These are phyloP conservation scores for Gossypium raimondii DNA, from an alignment of 345 rosid species.

Conservation along the genomic window DNA sequence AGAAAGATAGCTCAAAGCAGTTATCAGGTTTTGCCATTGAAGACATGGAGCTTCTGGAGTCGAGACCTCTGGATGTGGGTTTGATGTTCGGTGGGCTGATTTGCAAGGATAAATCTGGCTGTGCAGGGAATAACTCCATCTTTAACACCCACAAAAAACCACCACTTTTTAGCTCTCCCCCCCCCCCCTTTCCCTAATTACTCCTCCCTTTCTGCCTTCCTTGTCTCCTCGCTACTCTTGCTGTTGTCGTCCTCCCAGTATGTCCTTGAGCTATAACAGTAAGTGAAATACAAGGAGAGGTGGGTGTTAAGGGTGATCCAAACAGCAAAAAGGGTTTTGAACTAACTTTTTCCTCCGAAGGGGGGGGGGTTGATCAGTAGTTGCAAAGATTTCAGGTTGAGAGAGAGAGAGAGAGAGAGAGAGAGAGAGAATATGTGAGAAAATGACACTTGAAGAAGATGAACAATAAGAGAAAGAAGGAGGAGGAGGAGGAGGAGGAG, in stretches of 20 bases:
- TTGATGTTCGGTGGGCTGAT: slow-evolving; percentile 72
- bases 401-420: background rate
- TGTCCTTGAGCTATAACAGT: no score
- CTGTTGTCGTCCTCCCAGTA: background rate
- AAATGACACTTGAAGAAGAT: slow-evolving; percentile 36
- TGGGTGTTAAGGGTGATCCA: slow-evolving; percentile 25
- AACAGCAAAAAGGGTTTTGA: background rate
- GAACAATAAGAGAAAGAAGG: background rate
- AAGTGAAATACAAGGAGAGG: background rate
- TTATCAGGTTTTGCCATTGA: slow-evolving; percentile 44
- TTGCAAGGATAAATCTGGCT: slow-evolving; percentile 74
- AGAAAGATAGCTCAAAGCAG: slow-evolving; percentile 58
- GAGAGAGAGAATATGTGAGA: slow-evolving; percentile 1
- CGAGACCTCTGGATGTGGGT: slow-evolving; percentile 55
- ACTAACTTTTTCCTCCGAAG: slow-evolving; percentile 10
- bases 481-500: background rate
- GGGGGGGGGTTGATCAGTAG: slow-evolving; percentile 30
- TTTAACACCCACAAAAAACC: background rate
- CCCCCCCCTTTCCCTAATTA: background rate
- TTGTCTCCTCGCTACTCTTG: no score
- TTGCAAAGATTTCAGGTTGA: slow-evolving; percentile 56
- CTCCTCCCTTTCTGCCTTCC: background rate
- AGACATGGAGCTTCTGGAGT: slow-evolving; percentile 47
- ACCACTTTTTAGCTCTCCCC: background rate
- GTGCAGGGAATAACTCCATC: slow-evolving; percentile 83